Evolutionary conservation across 169 alveolate genomes (phyloP).

Genomic region (Cardiosporidium cionae): DNA sequence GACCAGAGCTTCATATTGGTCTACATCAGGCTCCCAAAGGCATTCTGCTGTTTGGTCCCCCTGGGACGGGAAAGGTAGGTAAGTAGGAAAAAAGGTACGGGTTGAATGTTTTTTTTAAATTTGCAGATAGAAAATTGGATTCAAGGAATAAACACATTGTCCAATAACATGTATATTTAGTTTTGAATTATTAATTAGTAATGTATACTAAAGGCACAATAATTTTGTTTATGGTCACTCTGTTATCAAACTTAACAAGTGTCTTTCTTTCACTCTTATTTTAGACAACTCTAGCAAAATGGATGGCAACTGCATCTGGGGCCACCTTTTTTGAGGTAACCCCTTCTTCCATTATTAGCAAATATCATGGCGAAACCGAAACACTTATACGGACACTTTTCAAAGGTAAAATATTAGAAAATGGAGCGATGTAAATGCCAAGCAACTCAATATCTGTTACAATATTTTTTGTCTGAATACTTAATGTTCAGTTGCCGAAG

Average conservation of each 20-base stretch:
- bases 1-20: constrained; percentile 75
- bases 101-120: too few relatives aligned
- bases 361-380: constrained; percentile 88
- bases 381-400: constrained; percentile 79
- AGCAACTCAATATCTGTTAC: neutral
- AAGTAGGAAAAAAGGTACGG: too few relatives aligned
- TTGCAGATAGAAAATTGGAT: too few relatives aligned
- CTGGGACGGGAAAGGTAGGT: constrained; percentile 70
- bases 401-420: too few relatives aligned
- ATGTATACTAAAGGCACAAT: too few relatives aligned
- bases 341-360: constrained; percentile 82
- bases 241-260: too few relatives aligned
- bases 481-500: constrained; percentile 57
- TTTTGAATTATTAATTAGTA: too few relatives aligned
- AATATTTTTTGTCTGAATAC: neutral
- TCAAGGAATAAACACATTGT: too few relatives aligned
- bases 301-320: constrained; percentile 83
- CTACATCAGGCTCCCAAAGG: constrained; percentile 75
- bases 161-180: too few relatives aligned
- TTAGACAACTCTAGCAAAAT: constrained; percentile 70
- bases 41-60: constrained; percentile 72
- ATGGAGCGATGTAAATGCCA: neutral
- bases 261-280: too few relatives aligned
- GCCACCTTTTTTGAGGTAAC: constrained; percentile 83
- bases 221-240: too few relatives aligned